phyloP scores from a whole-genome alignment of 495 filamentous ascomycete species.

The Daldinia vernicosa region DNA sequence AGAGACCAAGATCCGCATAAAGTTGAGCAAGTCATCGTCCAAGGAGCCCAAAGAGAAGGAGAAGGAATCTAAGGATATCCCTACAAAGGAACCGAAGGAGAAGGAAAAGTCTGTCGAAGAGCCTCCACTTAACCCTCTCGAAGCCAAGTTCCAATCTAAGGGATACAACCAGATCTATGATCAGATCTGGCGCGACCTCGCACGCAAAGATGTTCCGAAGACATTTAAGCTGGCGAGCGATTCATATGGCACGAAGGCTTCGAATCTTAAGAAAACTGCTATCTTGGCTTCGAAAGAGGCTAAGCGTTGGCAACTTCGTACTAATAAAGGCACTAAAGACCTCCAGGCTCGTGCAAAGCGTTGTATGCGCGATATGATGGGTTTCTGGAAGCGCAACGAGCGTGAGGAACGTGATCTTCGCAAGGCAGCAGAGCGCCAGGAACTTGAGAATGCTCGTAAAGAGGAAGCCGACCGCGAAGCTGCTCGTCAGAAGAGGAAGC shows the following conservation, averaged over 20 bases:
- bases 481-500: slow-evolving; percentile 95
- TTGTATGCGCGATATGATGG: slow-evolving; percentile 99
- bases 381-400: slow-evolving; percentile 99
- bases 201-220: slow-evolving; percentile 91
- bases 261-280: slow-evolving; percentile 96
- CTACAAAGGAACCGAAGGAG: slow-evolving; percentile 69
- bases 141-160: slow-evolving; percentile 79
- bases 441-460: slow-evolving; percentile 94
- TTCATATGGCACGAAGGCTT: slow-evolving; percentile 82
- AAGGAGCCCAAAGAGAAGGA: slow-evolving; percentile 60
- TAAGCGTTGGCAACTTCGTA: slow-evolving; percentile 93
- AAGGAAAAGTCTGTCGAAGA: slow-evolving; percentile 72
- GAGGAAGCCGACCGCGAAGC: slow-evolving; percentile 97
- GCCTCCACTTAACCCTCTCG: slow-evolving; percentile 54
- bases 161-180: slow-evolving; percentile 97
- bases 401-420: slow-evolving; percentile 94
- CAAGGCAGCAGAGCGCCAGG: slow-evolving; percentile 93
- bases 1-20: slow-evolving; percentile 70
- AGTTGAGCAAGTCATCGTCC: slow-evolving; percentile 59
- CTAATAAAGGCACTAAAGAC: slow-evolving; percentile 98
- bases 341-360: slow-evolving; percentile 96
- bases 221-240: slow-evolving; percentile 84
- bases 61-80: slow-evolving; percentile 46
- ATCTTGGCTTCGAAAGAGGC: slow-evolving; percentile 98
- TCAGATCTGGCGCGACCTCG: slow-evolving; percentile 96